A percentile compares a stretch with the other conserved stretches of the same genome.
These are phyloP conservation scores for Taiozyma onychis DNA, from an alignment of 1,139 yeast genomes.

Conservation along the genomic window DNA sequence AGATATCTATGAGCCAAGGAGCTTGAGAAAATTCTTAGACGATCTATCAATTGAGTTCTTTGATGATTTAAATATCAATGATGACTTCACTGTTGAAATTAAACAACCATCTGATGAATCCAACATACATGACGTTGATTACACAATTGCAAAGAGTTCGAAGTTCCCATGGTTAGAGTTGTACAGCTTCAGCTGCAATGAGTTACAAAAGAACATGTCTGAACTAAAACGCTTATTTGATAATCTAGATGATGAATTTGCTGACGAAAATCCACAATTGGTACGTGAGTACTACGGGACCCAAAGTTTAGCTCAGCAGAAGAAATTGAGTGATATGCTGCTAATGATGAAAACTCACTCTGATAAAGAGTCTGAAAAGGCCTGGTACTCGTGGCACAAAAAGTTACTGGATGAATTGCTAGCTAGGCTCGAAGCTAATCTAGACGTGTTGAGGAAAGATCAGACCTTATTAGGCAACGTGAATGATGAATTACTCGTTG, in stretches of 20 bases:
- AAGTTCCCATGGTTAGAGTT: slow-evolving; percentile 39
- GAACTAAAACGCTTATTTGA: slow-evolving; percentile 44
- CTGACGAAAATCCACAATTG: slow-evolving; percentile 43
- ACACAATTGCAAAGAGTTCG: slow-evolving; percentile 22
- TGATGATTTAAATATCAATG: slow-evolving; percentile 42
- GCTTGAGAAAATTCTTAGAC: slow-evolving; percentile 38
- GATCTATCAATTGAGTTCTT: slow-evolving; percentile 47
- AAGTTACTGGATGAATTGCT: slow-evolving; percentile 38
- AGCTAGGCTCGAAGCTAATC: slow-evolving; percentile 11
- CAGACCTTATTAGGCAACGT: slow-evolving; percentile 2
- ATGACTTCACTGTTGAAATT: slow-evolving; percentile 23
- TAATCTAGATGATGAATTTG: slow-evolving; percentile 41
- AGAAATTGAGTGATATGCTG: slow-evolving; percentile 37
- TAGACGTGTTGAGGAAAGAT: slow-evolving; percentile 10
- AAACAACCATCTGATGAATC: slow-evolving; percentile 9
- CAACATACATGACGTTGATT: slow-evolving; percentile 13
- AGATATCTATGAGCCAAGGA: slow-evolving; percentile 28
- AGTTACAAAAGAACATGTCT: slow-evolving; percentile 41
- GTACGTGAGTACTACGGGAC: slow-evolving; percentile 41
- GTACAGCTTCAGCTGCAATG: slow-evolving; percentile 49
- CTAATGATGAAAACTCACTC: slow-evolving; percentile 41
- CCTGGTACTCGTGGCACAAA: slow-evolving; percentile 48
- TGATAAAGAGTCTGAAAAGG: slow-evolving; percentile 40
- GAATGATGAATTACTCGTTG: slow-evolving; percentile 2
- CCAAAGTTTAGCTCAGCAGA: slow-evolving; percentile 30